Percentiles rank a stretch among this genome's conserved stretches.
These are phyloP conservation scores for Aspergillus sergii DNA, from an alignment of 2,329 filamentous ascomycete genomes.

Conservation along the genomic window DNA sequence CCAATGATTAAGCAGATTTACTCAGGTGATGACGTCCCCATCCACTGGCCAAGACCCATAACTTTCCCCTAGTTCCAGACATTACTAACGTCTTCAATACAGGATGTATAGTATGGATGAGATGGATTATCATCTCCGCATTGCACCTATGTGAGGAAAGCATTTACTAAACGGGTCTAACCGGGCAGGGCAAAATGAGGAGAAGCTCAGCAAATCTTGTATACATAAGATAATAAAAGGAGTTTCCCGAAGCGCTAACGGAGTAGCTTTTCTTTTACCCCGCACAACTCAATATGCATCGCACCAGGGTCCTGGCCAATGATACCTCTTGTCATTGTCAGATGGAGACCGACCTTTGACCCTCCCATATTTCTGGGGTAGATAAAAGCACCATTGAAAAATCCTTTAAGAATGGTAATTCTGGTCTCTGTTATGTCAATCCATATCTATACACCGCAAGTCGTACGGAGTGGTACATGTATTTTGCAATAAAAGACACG, in stretches of 20 bases:
- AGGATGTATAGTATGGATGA: not conserved
- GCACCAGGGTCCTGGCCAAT: conserved; percentile 8
- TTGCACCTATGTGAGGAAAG: not conserved
- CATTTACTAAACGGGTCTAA: not conserved
- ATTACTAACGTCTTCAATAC: not conserved
- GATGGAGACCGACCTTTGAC: not conserved
- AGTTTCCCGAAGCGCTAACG: conserved; percentile 5
- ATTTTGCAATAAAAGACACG: not conserved
- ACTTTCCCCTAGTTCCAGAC: not conserved
- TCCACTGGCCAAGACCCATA: not conserved
- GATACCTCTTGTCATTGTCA: conserved; percentile 11
- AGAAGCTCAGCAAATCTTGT: not conserved
- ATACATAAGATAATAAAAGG: not conserved
- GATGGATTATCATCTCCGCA: not conserved
- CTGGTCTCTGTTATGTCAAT: not conserved
- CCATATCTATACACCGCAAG: not conserved
- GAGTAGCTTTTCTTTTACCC: conserved; percentile 2
- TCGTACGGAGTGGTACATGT: not conserved
- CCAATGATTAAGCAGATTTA: not conserved
- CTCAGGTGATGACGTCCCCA: not conserved
- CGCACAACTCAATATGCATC: conserved; percentile 5
- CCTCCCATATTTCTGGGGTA: not conserved
- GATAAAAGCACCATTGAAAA: not conserved
- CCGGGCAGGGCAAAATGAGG: not conserved
- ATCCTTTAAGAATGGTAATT: not conserved